These are phyloP conservation scores for Phytophthora podocarpi DNA, from an alignment of 352 stramenopile species.

Conservation along the genomic window DNA sequence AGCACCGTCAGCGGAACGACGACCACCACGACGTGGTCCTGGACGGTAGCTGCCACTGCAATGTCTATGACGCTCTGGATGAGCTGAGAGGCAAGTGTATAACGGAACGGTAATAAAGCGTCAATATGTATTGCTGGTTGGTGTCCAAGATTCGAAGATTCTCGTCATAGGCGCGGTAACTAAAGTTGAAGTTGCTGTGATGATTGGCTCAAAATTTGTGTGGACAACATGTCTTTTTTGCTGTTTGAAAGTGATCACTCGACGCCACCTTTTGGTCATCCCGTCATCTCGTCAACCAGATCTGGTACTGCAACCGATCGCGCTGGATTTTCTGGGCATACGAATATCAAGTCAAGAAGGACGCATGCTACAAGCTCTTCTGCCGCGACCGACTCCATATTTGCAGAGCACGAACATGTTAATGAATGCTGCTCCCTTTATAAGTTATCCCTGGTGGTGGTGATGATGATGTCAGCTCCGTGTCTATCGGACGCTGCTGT, in stretches of 20 bases:
- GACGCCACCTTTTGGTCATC: constrained; percentile 6
- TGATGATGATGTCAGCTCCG: constrained; percentile 9
- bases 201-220: too few species aligned
- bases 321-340: constrained; percentile 6
- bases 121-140: background rate
- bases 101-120: background rate
- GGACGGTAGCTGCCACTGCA: background rate
- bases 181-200: constrained; percentile 8
- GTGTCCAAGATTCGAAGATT: too few species aligned
- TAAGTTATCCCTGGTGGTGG: constrained; percentile 15
- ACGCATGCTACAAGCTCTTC: background rate
- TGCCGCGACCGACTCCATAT: background rate
- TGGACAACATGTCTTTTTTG: too few species aligned
- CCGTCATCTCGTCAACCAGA: background rate
- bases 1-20: constrained; percentile 8
- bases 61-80: constrained; percentile 1
- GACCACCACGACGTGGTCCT: background rate
- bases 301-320: constrained; percentile 1
- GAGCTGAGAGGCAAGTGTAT: background rate
- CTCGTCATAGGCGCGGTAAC: background rate
- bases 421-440: constrained; percentile 12
- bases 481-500: constrained; percentile 21
- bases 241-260: background rate
- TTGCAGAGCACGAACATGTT: background rate
- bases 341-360: constrained; percentile 2